Percentiles rank a stretch among this genome's conserved stretches.
These are phyloP conservation scores for Trichoderma asperellum DNA, from an alignment of 2,329 filamentous ascomycete genomes.

Conservation along the genomic window DNA sequence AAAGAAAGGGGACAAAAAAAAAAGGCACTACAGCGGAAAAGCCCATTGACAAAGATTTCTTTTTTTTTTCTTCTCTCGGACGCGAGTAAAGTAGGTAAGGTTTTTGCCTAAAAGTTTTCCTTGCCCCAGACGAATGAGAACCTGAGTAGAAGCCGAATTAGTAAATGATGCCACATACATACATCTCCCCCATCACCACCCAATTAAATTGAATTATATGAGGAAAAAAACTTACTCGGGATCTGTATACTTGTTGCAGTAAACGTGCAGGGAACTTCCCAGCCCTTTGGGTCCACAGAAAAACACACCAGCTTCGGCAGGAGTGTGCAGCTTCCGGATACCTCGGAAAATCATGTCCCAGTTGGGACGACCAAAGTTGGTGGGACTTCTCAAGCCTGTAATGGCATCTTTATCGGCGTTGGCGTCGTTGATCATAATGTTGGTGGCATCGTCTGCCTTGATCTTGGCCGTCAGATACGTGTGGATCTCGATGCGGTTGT, in stretches of 20 bases:
- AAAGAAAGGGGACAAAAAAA: background rate
- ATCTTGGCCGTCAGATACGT: slow-evolving; percentile 87
- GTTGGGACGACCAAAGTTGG: slow-evolving; percentile 84
- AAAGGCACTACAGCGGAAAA: background rate
- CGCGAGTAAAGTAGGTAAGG: background rate
- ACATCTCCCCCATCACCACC: background rate
- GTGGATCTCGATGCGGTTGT: slow-evolving; percentile 85
- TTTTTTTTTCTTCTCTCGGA: too few relatives aligned
- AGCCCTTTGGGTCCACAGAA: slow-evolving; percentile 84
- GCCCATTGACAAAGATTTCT: background rate
- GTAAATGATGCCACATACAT: slow-evolving; percentile 27
- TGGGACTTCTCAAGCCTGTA: slow-evolving; percentile 78
- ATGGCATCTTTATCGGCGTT: slow-evolving; percentile 84
- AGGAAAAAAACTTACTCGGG: slow-evolving; percentile 61
- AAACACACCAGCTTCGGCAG: slow-evolving; percentile 76
- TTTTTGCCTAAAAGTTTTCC: slow-evolving; percentile 63
- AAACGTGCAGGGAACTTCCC: slow-evolving; percentile 76
- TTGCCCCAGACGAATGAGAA: slow-evolving; percentile 72
- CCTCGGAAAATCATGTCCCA: slow-evolving; percentile 90
- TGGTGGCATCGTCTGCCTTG: slow-evolving; percentile 82
- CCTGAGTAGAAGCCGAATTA: slow-evolving; percentile 39
- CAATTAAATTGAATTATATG: background rate
- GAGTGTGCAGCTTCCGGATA: slow-evolving; percentile 76
- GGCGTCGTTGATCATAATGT: slow-evolving; percentile 91
- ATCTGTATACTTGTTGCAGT: slow-evolving; percentile 87